Conservation (phyloP, 2,329 filamentous ascomycete species). For the Ceratocystis eucalypticola region DNA sequence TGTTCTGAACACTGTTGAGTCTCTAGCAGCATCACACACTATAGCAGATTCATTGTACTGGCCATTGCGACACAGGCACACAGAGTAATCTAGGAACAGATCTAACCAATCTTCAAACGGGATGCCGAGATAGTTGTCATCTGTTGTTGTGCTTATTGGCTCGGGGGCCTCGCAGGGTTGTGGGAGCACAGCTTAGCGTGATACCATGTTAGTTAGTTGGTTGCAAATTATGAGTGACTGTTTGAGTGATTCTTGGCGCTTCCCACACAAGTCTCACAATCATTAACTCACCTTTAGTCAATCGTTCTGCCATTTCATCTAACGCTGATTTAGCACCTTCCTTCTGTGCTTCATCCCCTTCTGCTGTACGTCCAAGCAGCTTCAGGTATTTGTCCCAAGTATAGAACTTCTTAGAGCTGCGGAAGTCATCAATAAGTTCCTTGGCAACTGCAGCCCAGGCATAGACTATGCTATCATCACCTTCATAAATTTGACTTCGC, state of each 20-base stretch:
- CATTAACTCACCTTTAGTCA: slow-evolving; percentile 37
- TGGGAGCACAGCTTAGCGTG: slow-evolving; percentile 18
- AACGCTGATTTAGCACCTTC: slow-evolving; percentile 32
- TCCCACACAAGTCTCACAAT: too few species aligned
- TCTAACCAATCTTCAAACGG: slow-evolving; percentile 77
- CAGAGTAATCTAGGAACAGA: slow-evolving; percentile 75
- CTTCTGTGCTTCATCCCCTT: slow-evolving; percentile 20
- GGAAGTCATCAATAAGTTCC: slow-evolving; percentile 49
- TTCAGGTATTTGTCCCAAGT: slow-evolving; percentile 52
- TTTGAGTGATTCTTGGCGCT: too few species aligned
- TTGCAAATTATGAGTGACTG: neutral
- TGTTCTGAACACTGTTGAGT: slow-evolving; percentile 72
- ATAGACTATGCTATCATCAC: slow-evolving; percentile 32
- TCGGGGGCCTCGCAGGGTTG: slow-evolving; percentile 16
- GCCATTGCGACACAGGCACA: slow-evolving; percentile 56
- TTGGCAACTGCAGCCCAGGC: slow-evolving; percentile 47
- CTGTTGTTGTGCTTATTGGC: neutral
- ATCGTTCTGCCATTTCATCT: slow-evolving; percentile 41
- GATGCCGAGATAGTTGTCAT: slow-evolving; percentile 55
- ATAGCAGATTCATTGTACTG: slow-evolving; percentile 63
- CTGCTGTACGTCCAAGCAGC: slow-evolving; percentile 34
- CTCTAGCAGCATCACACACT: slow-evolving; percentile 61
- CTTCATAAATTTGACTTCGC: slow-evolving; percentile 31
- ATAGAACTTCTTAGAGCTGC: slow-evolving; percentile 50
- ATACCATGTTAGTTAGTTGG: neutral